Evolutionary conservation across 768 basidiomycete genomes (phyloP), one percentile per base, ranked within the genome.

Genomic region (Daedaleopsis nitida): DNA sequence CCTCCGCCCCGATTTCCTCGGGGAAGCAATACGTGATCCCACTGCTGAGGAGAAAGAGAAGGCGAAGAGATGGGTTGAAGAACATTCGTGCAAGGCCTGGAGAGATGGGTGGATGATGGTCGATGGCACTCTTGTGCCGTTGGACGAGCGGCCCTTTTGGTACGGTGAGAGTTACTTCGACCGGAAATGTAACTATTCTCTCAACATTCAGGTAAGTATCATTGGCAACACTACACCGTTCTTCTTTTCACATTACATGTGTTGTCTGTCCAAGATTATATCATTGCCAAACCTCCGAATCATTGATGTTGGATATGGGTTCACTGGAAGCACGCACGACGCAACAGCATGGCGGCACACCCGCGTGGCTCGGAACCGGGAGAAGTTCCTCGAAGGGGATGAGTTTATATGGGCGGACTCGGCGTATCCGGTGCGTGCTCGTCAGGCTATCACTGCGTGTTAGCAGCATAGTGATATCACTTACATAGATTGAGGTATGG

Each of bases 351-450:
- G 62, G 56, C 52, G 63, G n/a, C 51, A 66, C 32, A 72, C 75
- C 0, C 39, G 62, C 1, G 49, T 70, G 13, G 64, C 52, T 27
- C 27, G 54, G 16, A 55, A 74, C 6, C 65, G 72, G 56, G 56
- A 59, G 0, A 55, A 16, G 0, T 13, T 77, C 16, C 52, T 77
- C 1, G 62, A 71, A 2, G 66, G 67, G 0, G 57, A 58, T 50
- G 77, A 78, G 53, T 79, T 65, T 52, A 66, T 78, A 0, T 78
- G 74, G 75, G 77, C 68, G 27, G 76, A 80, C 55, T 76, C 74
- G 4, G 74, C 78, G 37, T 80, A 80, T 69, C 73, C 76, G n/a
- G 71, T 77, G 48, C 13, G 5, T n/a, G n/a, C 12, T 44, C 50
- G 5, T 60, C 47, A 39, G 52, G n/a, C 34, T 55, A 7, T 49